Conservation (phyloP, 1,139 yeast species). For the Candida pseudoviswanathii region DNA sequence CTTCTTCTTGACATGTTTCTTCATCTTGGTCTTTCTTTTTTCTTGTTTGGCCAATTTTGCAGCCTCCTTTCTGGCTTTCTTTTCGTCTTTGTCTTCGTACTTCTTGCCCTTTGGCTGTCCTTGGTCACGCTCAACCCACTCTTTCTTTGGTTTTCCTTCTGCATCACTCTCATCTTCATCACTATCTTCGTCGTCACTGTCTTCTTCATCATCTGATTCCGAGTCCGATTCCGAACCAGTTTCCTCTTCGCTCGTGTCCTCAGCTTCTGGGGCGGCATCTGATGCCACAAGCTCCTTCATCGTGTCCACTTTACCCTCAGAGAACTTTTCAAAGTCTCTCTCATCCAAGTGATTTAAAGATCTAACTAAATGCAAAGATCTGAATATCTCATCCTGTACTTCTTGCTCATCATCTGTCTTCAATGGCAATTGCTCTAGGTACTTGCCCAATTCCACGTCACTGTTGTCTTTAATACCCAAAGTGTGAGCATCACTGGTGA, state of each 20-base stretch:
- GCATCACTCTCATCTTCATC: conserved; percentile 33
- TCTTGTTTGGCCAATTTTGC: conserved; percentile 85
- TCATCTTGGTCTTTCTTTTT: conserved; percentile 87
- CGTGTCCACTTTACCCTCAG: conserved; percentile 80
- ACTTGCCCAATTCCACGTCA: conserved; percentile 39
- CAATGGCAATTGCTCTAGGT: conserved; percentile 50
- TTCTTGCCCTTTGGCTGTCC: conserved; percentile 65
- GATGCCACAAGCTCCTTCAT: conserved; percentile 59
- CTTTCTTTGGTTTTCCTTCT: conserved; percentile 26
- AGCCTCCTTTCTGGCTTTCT: conserved; percentile 80
- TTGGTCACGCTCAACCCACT: conserved; percentile 44
- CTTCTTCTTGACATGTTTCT: conserved; percentile 87
- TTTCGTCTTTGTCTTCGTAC: conserved; percentile 80
- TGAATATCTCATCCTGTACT: conserved; percentile 77
- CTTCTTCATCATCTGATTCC: conserved; percentile 17
- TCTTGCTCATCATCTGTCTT: conserved; percentile 53
- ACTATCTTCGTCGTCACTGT: conserved; percentile 32
- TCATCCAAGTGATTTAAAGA: conserved; percentile 76
- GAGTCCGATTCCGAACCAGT: conserved; percentile 7
- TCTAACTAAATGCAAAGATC: conserved; percentile 84
- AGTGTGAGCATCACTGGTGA: conserved; percentile 47
- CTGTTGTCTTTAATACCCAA: conserved; percentile 39
- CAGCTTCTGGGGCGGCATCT: background rate
- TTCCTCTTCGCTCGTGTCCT: conserved; percentile 20
- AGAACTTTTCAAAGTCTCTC: conserved; percentile 81